These are phyloP conservation scores for Avicennia marina DNA, from an alignment of 257 asterid genomes.

Conservation along the genomic window DNA sequence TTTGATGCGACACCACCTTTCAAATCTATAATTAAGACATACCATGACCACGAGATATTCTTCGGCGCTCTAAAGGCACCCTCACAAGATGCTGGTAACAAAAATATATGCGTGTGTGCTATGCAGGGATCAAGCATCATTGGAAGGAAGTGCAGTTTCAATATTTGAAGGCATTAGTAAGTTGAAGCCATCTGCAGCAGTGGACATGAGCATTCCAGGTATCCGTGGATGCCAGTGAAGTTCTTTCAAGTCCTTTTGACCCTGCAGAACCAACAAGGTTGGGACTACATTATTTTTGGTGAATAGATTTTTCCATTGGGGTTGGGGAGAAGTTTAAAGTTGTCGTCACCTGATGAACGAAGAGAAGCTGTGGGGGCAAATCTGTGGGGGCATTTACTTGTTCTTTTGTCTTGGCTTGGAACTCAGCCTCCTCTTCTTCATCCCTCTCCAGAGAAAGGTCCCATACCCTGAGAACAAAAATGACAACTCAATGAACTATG, in stretches of 20 bases:
- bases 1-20: too few relatives aligned
- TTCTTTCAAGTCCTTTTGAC: constrained; percentile 95
- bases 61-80: too few relatives aligned
- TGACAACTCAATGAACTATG: background rate
- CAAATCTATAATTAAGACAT: too few relatives aligned
- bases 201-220: constrained; percentile 86
- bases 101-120: too few relatives aligned
- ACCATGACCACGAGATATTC: too few relatives aligned
- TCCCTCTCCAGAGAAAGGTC: constrained; percentile 92
- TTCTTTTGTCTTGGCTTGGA: constrained; percentile 63
- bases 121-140: constrained; percentile 18
- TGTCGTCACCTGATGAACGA: constrained; percentile 81
- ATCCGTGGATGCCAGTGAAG: constrained; percentile 92
- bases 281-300: background rate
- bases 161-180: constrained; percentile 84
- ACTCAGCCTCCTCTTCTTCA: constrained; percentile 92
- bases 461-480: constrained; percentile 59
- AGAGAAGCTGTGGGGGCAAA: constrained; percentile 91
- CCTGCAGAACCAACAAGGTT: constrained; percentile 40
- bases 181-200: constrained; percentile 92
- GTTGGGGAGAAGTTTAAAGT: background rate
- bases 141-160: constrained; percentile 29
- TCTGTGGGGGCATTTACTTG: constrained; percentile 76
- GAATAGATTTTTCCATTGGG: background rate
- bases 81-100: too few relatives aligned